Conservation (phyloP, 176 grass and related monocot species). For the Otatea glauca region DNA sequence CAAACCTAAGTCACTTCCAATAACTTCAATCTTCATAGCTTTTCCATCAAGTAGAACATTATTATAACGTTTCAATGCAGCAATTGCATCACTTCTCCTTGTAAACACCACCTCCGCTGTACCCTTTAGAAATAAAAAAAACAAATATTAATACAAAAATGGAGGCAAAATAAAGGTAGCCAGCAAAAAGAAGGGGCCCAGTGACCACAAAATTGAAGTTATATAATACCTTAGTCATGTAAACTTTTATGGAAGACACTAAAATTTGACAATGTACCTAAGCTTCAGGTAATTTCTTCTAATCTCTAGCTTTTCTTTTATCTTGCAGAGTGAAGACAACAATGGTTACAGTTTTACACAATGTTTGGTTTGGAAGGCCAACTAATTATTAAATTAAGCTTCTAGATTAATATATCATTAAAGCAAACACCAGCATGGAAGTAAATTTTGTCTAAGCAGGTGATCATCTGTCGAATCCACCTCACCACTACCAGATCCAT, state of each 20-base stretch:
- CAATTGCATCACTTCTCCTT: slow-evolving; percentile 84
- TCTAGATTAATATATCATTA: background rate
- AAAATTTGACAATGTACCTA: background rate
- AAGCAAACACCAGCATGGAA: background rate
- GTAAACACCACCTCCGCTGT: slow-evolving; percentile 85
- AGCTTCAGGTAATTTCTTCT: slow-evolving; percentile 11
- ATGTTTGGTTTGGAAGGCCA: background rate
- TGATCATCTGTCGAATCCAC: too few species aligned
- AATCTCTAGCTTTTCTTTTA: background rate
- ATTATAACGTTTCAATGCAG: slow-evolving; percentile 82
- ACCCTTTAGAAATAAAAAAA: slow-evolving; percentile 59
- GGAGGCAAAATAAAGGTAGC: background rate
- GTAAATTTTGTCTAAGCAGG: background rate
- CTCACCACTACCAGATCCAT: too few species aligned
- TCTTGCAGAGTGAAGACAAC: background rate
- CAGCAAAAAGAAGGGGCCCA: background rate
- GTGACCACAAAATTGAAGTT: background rate
- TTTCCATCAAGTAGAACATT: slow-evolving; percentile 83
- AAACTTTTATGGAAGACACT: background rate
- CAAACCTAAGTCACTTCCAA: slow-evolving; percentile 70
- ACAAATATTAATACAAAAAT: slow-evolving; percentile 25
- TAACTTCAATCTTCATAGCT: slow-evolving; percentile 87
- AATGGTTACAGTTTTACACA: background rate
- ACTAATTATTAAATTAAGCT: background rate
- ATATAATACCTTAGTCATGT: background rate